Percentiles rank a stretch among this genome's conserved stretches.
Conservation (phyloP, 2,329 filamentous ascomycete species). For the Cladophialophora carrionii region DNA sequence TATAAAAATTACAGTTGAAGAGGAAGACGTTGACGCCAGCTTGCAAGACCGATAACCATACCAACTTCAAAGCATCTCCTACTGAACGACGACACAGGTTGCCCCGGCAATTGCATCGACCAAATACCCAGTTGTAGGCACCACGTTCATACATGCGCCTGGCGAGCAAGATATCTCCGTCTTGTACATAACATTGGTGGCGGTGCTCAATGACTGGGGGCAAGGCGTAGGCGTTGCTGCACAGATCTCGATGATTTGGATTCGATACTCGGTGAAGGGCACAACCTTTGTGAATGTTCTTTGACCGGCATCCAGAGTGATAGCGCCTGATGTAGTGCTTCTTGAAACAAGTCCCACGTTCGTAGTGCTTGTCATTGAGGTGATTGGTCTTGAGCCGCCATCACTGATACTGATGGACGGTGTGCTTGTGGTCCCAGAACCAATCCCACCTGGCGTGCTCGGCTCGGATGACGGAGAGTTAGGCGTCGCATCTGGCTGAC, state of each 20-base stretch:
- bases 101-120: constrained; percentile 21
- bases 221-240: constrained; percentile 24
- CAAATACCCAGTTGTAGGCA: constrained; percentile 23
- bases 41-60: not conserved
- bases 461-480: not conserved
- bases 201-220: constrained; percentile 22
- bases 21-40: not conserved
- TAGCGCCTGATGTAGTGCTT: constrained; percentile 15
- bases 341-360: not conserved
- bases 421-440: constrained; percentile 9
- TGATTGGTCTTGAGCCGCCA: constrained; percentile 14
- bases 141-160: constrained; percentile 24
- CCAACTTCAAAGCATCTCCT: not conserved
- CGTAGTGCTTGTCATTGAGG: not conserved
- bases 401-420: constrained; percentile 13
- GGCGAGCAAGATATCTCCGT: constrained; percentile 34
- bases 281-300: constrained; percentile 30
- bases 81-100: constrained; percentile 24
- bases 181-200: constrained; percentile 19
- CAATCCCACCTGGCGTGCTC: not conserved
- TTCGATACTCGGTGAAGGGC: constrained; percentile 23
- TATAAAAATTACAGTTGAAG: not conserved
- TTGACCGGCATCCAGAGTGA: constrained; percentile 23
- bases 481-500: constrained; percentile 6
- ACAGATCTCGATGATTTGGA: constrained; percentile 31